Evolutionary conservation across 768 basidiomycete genomes (phyloP), one percentile per base, ranked within the genome.

Genomic region (Boletus subparvulus): DNA sequence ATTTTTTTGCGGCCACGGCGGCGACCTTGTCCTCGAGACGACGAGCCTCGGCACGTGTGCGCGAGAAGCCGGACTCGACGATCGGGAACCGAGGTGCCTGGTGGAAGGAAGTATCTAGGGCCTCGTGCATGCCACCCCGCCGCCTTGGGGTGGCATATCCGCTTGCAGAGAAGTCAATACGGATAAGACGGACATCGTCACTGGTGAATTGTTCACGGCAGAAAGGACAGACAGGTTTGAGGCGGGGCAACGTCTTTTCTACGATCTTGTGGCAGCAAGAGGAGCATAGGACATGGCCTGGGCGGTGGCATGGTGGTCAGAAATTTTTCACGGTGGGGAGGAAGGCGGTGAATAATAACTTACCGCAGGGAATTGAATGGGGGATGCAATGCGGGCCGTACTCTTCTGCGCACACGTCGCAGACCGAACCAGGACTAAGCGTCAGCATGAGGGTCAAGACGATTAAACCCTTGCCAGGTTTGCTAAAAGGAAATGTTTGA

Each of bases 321-420:
- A 70, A 75, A 67, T 64, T 61, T 65, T 68, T 55, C 37, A 53
- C 44, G 43, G 55, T 44, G 52, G 17, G 36, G 32, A 60, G 17
- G 36, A 32, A 59, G 59, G 24, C 73, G 5, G 28, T 82, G 36
- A 30, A 41, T 1, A n/a, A 21, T 4, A 11, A 42, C 56, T 62
- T 50, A 90, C 90, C 90, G 75, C 90, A 92, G 58, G 90, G 86
- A 69, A 92, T 90, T 50, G 83, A 88, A 71, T 91, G 86, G 59
- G 90, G 90, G 60, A 82, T 76, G 71, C 83, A 84, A 65, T 85
- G 85, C 55, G 83, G 77, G 69, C 86, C 86, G 74, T 82, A 92
- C 78, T 91, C 88, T 76, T 91, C 89, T 68, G 89, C 89, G 79
- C 90, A 92, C 69, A 92, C 90, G 80, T 92, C 90, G 85, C 90